These are phyloP conservation scores for Cordyceps pruinosa DNA, from an alignment of 2,329 filamentous ascomycete species.

Conservation along the genomic window DNA sequence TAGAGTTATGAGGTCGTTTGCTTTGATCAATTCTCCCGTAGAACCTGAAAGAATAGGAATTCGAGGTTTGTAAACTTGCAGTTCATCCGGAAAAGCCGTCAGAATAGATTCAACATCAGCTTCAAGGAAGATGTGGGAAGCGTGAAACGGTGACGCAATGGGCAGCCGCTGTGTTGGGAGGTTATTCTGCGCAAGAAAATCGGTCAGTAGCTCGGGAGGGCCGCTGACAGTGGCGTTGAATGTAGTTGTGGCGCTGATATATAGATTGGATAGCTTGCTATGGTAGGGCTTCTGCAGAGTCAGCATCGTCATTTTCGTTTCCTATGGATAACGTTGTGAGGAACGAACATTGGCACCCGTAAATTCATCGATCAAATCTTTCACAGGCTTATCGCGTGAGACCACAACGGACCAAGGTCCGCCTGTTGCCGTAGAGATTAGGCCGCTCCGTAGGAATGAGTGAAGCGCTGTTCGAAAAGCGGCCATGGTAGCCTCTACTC, in stretches of 20 bases:
- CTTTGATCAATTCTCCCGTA: not conserved
- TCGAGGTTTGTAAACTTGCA: not conserved
- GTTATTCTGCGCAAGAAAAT: not conserved
- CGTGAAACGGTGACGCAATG: constrained; percentile 21
- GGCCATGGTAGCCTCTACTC: constrained; percentile 16
- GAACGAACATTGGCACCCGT: not conserved
- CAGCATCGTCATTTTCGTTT: not conserved
- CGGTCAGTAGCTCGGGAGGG: constrained; percentile 16
- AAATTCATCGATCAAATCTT: constrained; percentile 7
- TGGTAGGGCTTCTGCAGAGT: not conserved
- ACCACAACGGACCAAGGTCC: constrained; percentile 2
- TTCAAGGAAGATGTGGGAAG: constrained; percentile 17
- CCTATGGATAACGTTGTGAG: too few species aligned
- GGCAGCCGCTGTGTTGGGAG: not conserved
- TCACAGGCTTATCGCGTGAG: constrained; percentile 7
- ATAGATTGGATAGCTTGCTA: constrained; percentile 10
- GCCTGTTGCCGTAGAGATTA: constrained; percentile 13
- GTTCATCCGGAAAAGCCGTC: not conserved
- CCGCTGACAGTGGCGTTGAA: constrained; percentile 20
- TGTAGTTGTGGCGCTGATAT: constrained; percentile 21
- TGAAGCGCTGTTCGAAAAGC: constrained; percentile 19
- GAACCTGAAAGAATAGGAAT: not conserved
- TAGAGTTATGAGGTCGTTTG: not conserved
- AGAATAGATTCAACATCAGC: not conserved
- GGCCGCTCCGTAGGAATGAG: constrained; percentile 13